Evolutionary conservation across 2,329 filamentous ascomycete species (phyloP).

Genomic region (Phialemonium atrogriseum): DNA sequence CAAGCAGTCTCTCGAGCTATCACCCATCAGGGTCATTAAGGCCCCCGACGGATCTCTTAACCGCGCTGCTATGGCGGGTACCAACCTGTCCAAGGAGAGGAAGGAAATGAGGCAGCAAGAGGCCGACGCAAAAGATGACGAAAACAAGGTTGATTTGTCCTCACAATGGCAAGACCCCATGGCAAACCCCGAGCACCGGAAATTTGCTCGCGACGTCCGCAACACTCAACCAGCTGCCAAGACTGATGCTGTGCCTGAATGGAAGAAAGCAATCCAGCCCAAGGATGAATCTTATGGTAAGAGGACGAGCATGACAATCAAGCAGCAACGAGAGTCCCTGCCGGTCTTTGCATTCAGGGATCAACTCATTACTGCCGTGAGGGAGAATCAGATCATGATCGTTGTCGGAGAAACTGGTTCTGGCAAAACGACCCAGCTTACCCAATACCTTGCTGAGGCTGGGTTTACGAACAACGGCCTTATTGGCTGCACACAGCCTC

Average conservation of each 20-base stretch:
- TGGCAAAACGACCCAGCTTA: slow-evolving; percentile 94
- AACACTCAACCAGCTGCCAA: slow-evolving; percentile 53
- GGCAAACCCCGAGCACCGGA: slow-evolving; percentile 73
- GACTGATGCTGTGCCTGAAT: slow-evolving; percentile 72
- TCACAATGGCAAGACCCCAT: slow-evolving; percentile 97
- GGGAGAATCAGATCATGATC: slow-evolving; percentile 83
- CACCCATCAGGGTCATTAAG: slow-evolving; percentile 92
- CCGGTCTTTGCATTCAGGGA: slow-evolving; percentile 85
- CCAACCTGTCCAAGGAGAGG: slow-evolving; percentile 78
- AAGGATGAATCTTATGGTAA: slow-evolving; percentile 78
- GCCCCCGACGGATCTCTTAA: slow-evolving; percentile 98
- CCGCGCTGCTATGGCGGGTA: slow-evolving; percentile 88
- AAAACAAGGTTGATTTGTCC: slow-evolving; percentile 72
- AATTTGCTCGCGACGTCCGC: slow-evolving; percentile 83
- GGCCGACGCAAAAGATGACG: slow-evolving; percentile 67
- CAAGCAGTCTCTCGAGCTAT: slow-evolving; percentile 89
- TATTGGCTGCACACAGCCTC: slow-evolving; percentile 93
- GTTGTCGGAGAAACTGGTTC: slow-evolving; percentile 97
- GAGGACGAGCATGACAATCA: slow-evolving; percentile 84
- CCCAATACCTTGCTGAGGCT: slow-evolving; percentile 88
- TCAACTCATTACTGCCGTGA: slow-evolving; percentile 79
- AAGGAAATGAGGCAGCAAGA: slow-evolving; percentile 86
- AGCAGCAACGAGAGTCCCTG: slow-evolving; percentile 83
- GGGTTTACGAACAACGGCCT: slow-evolving; percentile 83
- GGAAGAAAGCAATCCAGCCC: slow-evolving; percentile 76